Conservation (phyloP, 768 basidiomycete genomes). For the Galerina marginata region DNA sequence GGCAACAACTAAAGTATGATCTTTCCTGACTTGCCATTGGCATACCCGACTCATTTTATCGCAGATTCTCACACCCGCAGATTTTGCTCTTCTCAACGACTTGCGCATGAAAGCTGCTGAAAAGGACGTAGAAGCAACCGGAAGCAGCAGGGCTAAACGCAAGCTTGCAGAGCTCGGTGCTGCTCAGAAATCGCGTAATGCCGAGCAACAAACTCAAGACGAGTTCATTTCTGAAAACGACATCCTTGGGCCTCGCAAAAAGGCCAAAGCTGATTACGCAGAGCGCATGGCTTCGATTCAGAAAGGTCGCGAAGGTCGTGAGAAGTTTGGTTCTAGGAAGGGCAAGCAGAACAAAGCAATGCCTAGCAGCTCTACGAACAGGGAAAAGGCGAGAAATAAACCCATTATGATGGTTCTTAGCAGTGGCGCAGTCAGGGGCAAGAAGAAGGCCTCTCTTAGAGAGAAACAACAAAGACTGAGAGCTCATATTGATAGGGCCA, state of each 20-base stretch:
- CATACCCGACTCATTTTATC: background rate
- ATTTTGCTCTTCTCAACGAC: conserved; percentile 91
- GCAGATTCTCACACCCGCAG: conserved; percentile 96
- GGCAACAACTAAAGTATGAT: conserved; percentile 77
- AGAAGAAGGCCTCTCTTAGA: conserved; percentile 81
- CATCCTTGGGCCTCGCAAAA: conserved; percentile 93
- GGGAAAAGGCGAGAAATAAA: conserved; percentile 92
- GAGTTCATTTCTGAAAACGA: conserved; percentile 89
- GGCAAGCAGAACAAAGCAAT: conserved; percentile 89
- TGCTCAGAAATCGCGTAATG: conserved; percentile 57
- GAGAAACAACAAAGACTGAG: conserved; percentile 83
- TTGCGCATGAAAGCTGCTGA: conserved; percentile 81
- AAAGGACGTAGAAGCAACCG: conserved; percentile 69
- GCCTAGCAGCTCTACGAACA: conserved; percentile 88
- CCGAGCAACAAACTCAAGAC: conserved; percentile 45
- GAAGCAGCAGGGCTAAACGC: conserved; percentile 81
- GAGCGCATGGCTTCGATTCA: conserved; percentile 91
- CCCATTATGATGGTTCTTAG: conserved; percentile 94
- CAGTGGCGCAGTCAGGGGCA: conserved; percentile 75
- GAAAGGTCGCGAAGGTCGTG: conserved; percentile 92
- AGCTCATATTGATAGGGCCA: conserved; percentile 75
- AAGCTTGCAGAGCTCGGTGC: conserved; percentile 86
- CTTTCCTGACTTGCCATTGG: background rate
- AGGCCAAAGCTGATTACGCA: conserved; percentile 90
- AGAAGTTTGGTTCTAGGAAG: conserved; percentile 89